Evolutionary conservation across 345 rosid species (phyloP), one percentile per base, ranked within the genome.

Genomic region (Citrus reticulata): DNA sequence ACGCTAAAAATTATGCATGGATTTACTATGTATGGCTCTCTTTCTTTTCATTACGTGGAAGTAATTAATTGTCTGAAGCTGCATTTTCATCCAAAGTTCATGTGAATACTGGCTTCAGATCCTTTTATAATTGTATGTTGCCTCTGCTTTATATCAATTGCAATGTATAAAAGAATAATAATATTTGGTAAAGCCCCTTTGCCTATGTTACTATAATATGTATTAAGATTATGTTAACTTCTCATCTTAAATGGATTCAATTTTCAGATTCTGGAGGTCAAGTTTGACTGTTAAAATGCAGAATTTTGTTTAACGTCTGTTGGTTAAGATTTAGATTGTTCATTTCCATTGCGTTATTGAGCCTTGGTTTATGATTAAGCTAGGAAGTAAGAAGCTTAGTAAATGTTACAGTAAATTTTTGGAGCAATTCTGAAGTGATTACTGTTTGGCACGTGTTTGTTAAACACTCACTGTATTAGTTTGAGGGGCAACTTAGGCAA

Each of bases 1-100:
- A 65, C n/a, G n/a, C 71, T 29, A 64, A 30, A 75, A 75, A 49
- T 46, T 17, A 22, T 75, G 78, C 37, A 37, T 13, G 75, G 39
- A 54, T 54, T 39, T 10, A 57, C 16, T 32, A 13, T 13, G 39
- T 68, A 37, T 68, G 54, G 7, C 49, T 14, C 20, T 49, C 27
- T 40, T 61, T 61, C 46, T 32, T 27, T 13, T 75, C 54, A 27
- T 29, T 24, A 42, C 63, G 68, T 20, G 27, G 55, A 39, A 73
- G 24, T 60, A 42, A 37, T 60, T 27, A 32, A 7, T 72, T 16
- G 4, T 73, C 51, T 39, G 29, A 4, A 73, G 35, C 68, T 63
- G 39, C 68, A 39, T 73, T 60, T 60, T 17, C 22, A 9, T 39
- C 39, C 32, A 60, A 40, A 60, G 77, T 39, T 60, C 68, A 16